phyloP scores from a whole-genome alignment of 208 protist species.

The Trypanosoma melophagium region DNA sequence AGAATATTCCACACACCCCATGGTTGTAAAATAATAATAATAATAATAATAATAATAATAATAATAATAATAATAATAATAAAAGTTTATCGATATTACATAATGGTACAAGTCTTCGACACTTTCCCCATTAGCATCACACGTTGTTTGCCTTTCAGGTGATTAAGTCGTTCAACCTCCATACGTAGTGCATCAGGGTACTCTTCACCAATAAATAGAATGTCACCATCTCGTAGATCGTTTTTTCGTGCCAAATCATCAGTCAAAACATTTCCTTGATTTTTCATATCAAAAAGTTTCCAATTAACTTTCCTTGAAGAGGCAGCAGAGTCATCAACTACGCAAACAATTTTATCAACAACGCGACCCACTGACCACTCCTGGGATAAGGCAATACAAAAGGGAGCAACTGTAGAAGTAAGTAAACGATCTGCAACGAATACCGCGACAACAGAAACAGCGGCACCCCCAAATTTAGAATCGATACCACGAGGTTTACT shows the following conservation, averaged over 20 bases:
- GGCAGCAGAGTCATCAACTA: conserved; percentile 22
- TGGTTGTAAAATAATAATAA: too few relatives aligned
- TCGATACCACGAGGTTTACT: conserved; percentile 34
- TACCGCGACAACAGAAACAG: conserved; percentile 43
- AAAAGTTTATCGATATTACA: conserved; percentile 35
- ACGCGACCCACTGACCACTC: conserved; percentile 48
- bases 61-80: too few relatives aligned
- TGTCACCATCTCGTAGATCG: conserved; percentile 43
- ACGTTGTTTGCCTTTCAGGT: conserved; percentile 52
- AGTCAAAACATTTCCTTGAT: not conserved
- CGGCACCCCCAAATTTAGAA: conserved; percentile 1
- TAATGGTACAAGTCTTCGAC: conserved; percentile 63
- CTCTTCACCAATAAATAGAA: conserved; percentile 46
- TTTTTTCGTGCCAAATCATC: not conserved
- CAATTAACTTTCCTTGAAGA: conserved; percentile 1
- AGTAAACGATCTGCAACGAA: conserved; percentile 40
- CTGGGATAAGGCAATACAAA: conserved; percentile 46
- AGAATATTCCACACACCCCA: too few relatives aligned
- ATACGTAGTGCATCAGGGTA: conserved; percentile 28
- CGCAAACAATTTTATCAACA: conserved; percentile 23
- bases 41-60: too few relatives aligned
- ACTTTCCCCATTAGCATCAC: conserved; percentile 43
- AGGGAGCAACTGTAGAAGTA: conserved; percentile 26
- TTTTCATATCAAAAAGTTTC: conserved; percentile 28
- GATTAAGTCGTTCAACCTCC: conserved; percentile 44